These are phyloP conservation scores for Lasiodiplodia theobromae DNA, from an alignment of 2,329 filamentous ascomycete species.

Conservation along the genomic window DNA sequence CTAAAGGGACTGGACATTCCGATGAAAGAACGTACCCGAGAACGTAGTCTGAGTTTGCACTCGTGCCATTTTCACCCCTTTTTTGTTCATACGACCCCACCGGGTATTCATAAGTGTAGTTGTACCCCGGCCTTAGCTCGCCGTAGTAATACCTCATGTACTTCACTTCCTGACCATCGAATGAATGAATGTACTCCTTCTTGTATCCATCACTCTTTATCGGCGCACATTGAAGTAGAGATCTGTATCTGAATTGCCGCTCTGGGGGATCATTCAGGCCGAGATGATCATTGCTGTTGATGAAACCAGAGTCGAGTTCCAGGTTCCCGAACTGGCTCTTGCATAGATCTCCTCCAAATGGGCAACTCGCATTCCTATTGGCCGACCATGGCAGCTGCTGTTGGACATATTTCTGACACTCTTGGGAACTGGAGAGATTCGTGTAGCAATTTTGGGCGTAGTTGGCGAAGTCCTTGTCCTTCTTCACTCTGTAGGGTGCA, in stretches of 20 bases:
- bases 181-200: neutral
- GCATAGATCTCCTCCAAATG: conserved; percentile 36
- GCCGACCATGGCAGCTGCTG: neutral
- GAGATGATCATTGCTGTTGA: conserved; percentile 35
- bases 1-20: no score
- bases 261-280: conserved; percentile 38
- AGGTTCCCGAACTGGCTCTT: conserved; percentile 32
- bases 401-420: conserved; percentile 35
- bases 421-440: conserved; percentile 24
- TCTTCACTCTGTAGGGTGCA: neutral
- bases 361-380: conserved; percentile 32
- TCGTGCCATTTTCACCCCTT: neutral
- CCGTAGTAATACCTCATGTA: conserved; percentile 28
- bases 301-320: conserved; percentile 36
- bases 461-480: neutral
- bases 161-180: neutral
- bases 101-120: conserved; percentile 1
- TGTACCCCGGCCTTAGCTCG: neutral
- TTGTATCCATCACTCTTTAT: neutral
- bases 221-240: neutral
- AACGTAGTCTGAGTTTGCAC: neutral
- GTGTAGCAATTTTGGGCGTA: conserved; percentile 24
- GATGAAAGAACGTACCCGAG: neutral
- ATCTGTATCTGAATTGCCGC: conserved; percentile 31
- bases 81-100: neutral